phyloP scores from a whole-genome alignment of 2,329 filamentous ascomycete genomes.

The Raffaelea ambrosiae region DNA sequence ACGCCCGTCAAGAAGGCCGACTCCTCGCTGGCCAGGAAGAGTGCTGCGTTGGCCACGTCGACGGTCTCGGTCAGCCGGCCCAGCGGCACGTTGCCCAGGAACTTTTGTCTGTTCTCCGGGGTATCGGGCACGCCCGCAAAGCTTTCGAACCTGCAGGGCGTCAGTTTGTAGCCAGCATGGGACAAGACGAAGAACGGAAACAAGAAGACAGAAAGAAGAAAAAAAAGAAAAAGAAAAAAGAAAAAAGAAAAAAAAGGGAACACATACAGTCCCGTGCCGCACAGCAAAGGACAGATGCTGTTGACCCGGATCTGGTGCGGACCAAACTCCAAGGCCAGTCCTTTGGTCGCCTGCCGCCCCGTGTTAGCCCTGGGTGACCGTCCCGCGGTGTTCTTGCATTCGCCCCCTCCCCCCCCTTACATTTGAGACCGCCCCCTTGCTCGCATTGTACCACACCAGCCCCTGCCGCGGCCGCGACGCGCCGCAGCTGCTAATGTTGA shows the following conservation, averaged over 20 bases:
- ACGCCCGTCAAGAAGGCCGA: neutral
- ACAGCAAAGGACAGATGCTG: neutral
- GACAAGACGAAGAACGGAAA: too few species aligned
- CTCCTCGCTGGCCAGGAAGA: neutral
- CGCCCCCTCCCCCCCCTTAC: too few species aligned
- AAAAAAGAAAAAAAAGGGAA: too few species aligned
- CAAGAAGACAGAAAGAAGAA: too few species aligned
- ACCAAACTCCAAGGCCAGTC: neutral
- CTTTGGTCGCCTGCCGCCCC: neutral
- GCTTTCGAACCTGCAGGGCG: neutral
- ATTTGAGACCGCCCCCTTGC: neutral
- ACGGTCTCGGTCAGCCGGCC: neutral
- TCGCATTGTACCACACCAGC: neutral
- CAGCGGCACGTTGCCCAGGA: neutral
- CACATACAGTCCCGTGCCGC: neutral
- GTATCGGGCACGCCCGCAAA: neutral
- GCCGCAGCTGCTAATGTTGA: neutral
- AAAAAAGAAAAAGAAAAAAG: too few species aligned
- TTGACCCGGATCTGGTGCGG: neutral
- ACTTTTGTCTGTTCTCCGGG: neutral
- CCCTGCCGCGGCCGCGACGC: neutral
- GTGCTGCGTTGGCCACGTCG: neutral
- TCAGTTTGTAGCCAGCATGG: too few species aligned
- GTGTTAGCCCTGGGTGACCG: too few species aligned
- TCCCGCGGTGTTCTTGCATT: too few species aligned